Base-by-base conservation (phyloP, 148 eudicot genomes). In the Mesembryanthemum crystallinum region DNA sequence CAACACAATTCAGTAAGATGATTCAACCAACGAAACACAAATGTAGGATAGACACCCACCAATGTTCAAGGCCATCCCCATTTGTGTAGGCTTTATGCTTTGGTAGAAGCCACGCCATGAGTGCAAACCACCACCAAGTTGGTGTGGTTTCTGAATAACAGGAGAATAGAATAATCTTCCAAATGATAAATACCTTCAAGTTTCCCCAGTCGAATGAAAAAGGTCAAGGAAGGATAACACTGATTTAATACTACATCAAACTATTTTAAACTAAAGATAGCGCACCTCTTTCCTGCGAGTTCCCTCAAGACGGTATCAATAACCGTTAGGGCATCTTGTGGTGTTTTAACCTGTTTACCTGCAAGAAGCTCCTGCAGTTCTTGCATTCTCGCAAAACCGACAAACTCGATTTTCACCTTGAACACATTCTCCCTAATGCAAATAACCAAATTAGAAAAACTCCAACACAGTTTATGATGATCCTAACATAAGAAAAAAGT, bases 51-150 rank as follows among this genome's bases (percentile, higher is more conserved):
- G 55, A 65, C 43, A 37, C 82, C 33, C 68, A 91, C 96, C 96
- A 74, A 91, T 83, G 64, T 91, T 91, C 47, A 91, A 68, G 52
- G 92, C 86, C 82, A 91, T 70, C 63, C 96, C 96, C 96, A 91
- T 91, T 67, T 91, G 96, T 45, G 92, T 91, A 45, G 92, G 83
- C 79, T 77, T 86, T 58, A 91, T 83, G 57, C 89, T 91, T 76
- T 91, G 96, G 76, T 91, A 91, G 80, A 91, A 91, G 37, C 96
- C 96, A 59, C 96, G 88, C 96, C 96, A 91, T 20, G 92, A 76
- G 77, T 91, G 91, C 64, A 91, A 78, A 66, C 96, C 96, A 27
- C 87, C 85, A 69, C 96, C 88, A n/a, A 91, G 85, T 58, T 85
- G 91, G 77, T 91, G 96, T 68, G 89, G 90, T 72, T 67, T 86